Conservation (phyloP, 495 filamentous ascomycete species). For the Neurospora africana region DNA sequence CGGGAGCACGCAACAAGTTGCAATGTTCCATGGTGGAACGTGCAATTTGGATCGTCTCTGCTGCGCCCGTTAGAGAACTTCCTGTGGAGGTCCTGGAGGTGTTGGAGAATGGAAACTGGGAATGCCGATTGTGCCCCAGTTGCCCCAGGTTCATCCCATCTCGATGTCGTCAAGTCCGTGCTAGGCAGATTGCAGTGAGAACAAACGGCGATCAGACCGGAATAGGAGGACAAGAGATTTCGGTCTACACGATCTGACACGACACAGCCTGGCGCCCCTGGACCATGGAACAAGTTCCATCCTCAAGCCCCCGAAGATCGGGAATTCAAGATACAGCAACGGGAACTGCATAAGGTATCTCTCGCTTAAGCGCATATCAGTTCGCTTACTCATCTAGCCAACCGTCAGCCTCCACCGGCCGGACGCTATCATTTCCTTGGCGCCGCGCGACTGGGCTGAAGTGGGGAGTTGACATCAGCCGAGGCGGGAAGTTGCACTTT, state of each 20-base stretch:
- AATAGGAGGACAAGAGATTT: neutral
- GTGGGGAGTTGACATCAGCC: neutral
- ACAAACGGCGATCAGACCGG: neutral
- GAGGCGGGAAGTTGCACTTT: neutral
- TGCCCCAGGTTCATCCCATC: neutral
- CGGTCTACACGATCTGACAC: neutral
- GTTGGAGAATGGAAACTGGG: neutral
- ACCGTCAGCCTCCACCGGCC: neutral
- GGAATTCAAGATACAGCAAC: neutral
- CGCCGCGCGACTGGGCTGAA: neutral
- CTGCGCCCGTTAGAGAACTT: neutral
- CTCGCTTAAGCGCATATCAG: neutral
- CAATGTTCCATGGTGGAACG: neutral
- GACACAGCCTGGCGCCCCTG: neutral
- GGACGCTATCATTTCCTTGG: neutral
- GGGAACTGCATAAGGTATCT: neutral
- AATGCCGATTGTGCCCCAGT: neutral
- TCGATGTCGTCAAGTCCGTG: neutral
- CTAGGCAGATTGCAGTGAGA: neutral
- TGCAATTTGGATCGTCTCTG: neutral
- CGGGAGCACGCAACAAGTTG: neutral
- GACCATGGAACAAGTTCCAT: neutral
- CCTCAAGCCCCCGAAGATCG: neutral
- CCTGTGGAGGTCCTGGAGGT: neutral
- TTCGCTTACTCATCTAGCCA: neutral